Conservation (phyloP, 495 filamentous ascomycete genomes). For the Hypoxylon intermedium region DNA sequence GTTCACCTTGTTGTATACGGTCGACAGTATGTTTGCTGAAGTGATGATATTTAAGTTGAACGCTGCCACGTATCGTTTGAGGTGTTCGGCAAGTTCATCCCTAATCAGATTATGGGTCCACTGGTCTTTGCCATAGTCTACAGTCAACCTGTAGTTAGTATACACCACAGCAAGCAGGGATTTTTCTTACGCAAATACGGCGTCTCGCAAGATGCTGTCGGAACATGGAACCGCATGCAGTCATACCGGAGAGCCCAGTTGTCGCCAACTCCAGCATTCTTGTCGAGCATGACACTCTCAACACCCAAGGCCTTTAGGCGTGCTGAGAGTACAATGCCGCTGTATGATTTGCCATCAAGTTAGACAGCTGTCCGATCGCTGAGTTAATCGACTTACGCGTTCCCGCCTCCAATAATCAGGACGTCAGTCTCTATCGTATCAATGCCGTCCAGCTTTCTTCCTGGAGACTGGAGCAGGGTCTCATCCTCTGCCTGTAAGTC, state of each 20-base stretch:
- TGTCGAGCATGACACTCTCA: conserved; percentile 43
- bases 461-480: conserved; percentile 29
- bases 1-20: conserved; percentile 23
- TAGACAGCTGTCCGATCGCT: background rate
- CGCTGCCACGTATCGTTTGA: conserved; percentile 28
- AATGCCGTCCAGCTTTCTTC: conserved; percentile 19
- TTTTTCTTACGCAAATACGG: conserved; percentile 36
- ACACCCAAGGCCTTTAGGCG: conserved; percentile 47
- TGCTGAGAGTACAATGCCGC: conserved; percentile 36
- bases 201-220: conserved; percentile 38
- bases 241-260: conserved; percentile 49
- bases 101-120: conserved; percentile 25
- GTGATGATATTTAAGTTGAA: conserved; percentile 43
- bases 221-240: conserved; percentile 43
- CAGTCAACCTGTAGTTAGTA: background rate
- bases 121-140: conserved; percentile 30
- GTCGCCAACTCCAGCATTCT: conserved; percentile 43
- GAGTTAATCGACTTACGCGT: conserved; percentile 33
- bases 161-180: background rate
- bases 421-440: conserved; percentile 42
- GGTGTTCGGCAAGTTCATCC: conserved; percentile 41
- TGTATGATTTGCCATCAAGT: conserved; percentile 4
- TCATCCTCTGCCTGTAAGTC: conserved; percentile 40
- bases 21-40: conserved; percentile 38
- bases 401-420: conserved; percentile 46